phyloP scores from a whole-genome alignment of 2,329 filamentous ascomycete genomes.

The Apiospora sp. region DNA sequence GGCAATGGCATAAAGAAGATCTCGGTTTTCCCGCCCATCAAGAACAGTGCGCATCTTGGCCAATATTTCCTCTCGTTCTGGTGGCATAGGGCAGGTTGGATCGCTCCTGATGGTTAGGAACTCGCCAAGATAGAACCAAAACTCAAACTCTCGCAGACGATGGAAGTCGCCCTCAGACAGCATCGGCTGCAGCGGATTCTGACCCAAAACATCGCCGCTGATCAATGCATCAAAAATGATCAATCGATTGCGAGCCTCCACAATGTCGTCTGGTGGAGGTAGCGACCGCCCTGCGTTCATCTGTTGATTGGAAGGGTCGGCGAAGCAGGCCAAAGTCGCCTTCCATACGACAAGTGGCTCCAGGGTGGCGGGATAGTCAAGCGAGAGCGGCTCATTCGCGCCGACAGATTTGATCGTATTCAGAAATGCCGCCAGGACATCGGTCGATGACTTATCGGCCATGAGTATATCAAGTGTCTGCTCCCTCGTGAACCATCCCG shows the following conservation, averaged over 20 bases:
- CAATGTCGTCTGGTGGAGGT: slow-evolving; percentile 64
- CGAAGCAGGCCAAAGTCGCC: slow-evolving; percentile 56
- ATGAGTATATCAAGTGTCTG: slow-evolving; percentile 55
- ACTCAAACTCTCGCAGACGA: slow-evolving; percentile 72
- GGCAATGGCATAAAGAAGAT: slow-evolving; percentile 89
- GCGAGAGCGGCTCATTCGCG: slow-evolving; percentile 58
- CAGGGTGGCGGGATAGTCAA: slow-evolving; percentile 61
- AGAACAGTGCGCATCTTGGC: slow-evolving; percentile 73
- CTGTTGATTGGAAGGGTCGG: slow-evolving; percentile 49
- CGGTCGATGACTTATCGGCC: slow-evolving; percentile 65
- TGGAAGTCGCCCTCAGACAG: slow-evolving; percentile 60
- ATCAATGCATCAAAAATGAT: slow-evolving; percentile 79
- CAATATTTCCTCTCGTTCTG: slow-evolving; percentile 72
- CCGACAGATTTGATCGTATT: slow-evolving; percentile 58
- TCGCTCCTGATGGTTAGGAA: slow-evolving; percentile 71
- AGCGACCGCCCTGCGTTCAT: slow-evolving; percentile 45
- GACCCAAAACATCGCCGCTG: slow-evolving; percentile 70
- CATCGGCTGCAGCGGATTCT: slow-evolving; percentile 63
- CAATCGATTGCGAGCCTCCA: slow-evolving; percentile 74
- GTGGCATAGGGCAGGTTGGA: slow-evolving; percentile 55
- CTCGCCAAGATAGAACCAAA: slow-evolving; percentile 82
- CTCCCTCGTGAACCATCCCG: slow-evolving; percentile 76
- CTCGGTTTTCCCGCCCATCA: slow-evolving; percentile 84
- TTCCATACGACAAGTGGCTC: slow-evolving; percentile 69
- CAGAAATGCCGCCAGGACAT: slow-evolving; percentile 73